A percentile compares a stretch with the other conserved stretches of the same genome.
phyloP scores from a whole-genome alignment of 2,329 filamentous ascomycete genomes.

The Cladophialophora immunda region DNA sequence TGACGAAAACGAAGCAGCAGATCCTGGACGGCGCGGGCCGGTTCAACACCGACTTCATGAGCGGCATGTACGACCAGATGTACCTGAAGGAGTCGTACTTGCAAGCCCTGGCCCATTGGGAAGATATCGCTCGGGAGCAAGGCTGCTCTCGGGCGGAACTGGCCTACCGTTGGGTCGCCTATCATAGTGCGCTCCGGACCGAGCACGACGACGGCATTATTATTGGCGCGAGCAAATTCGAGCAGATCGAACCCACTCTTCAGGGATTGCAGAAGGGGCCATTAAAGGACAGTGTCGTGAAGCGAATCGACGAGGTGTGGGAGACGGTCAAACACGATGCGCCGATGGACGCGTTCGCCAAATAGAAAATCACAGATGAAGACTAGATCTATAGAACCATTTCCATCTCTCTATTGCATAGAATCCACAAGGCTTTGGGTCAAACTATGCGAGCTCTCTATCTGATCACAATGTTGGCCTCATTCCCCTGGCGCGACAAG shows the following conservation, averaged over 20 bases:
- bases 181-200: conserved; percentile 44
- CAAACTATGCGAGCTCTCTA: not conserved
- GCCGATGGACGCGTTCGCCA: conserved; percentile 28
- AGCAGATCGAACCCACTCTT: conserved; percentile 46
- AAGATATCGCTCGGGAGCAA: conserved; percentile 39
- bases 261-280: conserved; percentile 43
- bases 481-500: not conserved
- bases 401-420: too few relatives aligned
- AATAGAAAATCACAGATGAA: not conserved
- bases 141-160: conserved; percentile 46
- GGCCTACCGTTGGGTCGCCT: conserved; percentile 47
- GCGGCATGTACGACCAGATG: conserved; percentile 35
- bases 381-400: not conserved
- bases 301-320: conserved; percentile 43
- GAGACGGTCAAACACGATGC: conserved; percentile 43
- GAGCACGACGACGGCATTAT: conserved; percentile 45
- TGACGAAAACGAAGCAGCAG: conserved; percentile 46
- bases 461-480: not conserved
- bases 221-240: conserved; percentile 46
- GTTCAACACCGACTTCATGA: conserved; percentile 43
- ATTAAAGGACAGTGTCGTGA: conserved; percentile 41
- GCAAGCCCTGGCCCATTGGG: conserved; percentile 45
- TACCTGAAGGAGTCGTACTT: conserved; percentile 45
- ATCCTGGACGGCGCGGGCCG: conserved; percentile 43
- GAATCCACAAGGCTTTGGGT: not conserved